Evolutionary conservation across 176 grass and related monocot genomes (phyloP), one percentile per base, ranked within the genome.

Genomic region (Lolium multiflorum): DNA sequence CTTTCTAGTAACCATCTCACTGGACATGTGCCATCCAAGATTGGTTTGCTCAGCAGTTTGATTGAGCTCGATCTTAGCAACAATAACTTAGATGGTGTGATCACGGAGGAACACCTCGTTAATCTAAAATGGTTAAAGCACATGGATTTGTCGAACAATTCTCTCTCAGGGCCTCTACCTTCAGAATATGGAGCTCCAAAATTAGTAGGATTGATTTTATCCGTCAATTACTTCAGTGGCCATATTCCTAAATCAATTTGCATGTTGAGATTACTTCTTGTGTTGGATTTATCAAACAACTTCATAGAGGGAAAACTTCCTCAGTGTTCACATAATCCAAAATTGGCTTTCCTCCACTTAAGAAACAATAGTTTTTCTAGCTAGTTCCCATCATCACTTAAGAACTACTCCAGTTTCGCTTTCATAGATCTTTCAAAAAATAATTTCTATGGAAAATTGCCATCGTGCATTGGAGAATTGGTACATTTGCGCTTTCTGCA

Each of bases 391-490:
- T 56, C 15, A 8, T 75, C 41, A 11, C 9, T 91, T 1, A 39
- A 71, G 15, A 44, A 64, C 20, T 88, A 56, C 9, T 46, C 37
- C 0, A 8, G 2, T 28, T 4, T 88, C 9, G 0, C 1, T 3
- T 57, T 81, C 25, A 4, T 93, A 17, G 88, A 88, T 83, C 44
- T 93, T 2, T 10, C 77, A 3, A 2, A 0, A 3, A 93, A 91
- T 15, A 83, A 22, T 0, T 89, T 94, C 9, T 37, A 20, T 39
- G 65, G 65, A 39, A 39, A 15, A 18, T 39, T 93, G 10, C 92
- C 92, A 0, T 0, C 6, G 0, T 93, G 86, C 89, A 82, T 91
- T 0, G 85, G 79, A 0, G 44, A 90, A 17, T 18, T 62, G 3
- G 8, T 71, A 9, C 0, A 9, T 2, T 1, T 78, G 11, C 7